These are phyloP conservation scores for Aureobasidium sp. DNA, from an alignment of 2,329 filamentous ascomycete species.

Conservation along the genomic window DNA sequence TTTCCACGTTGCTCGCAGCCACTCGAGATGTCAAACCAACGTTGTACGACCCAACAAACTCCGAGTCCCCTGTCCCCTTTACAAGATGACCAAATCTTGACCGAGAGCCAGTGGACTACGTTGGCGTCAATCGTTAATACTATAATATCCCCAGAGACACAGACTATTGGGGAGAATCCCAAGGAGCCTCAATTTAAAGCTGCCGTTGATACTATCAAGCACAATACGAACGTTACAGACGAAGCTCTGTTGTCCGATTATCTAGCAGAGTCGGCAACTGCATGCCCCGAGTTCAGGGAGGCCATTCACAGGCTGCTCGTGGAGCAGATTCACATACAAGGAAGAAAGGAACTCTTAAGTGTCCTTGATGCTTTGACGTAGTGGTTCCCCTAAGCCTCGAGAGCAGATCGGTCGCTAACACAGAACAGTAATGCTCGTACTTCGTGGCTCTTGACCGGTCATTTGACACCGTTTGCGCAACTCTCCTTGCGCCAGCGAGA, in stretches of 20 bases:
- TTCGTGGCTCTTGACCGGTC: conserved; percentile 60
- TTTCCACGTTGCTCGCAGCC: conserved; percentile 6
- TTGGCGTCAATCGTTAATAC: conserved; percentile 52
- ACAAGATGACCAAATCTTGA: conserved; percentile 42
- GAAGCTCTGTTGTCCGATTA: conserved; percentile 25
- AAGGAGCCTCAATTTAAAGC: conserved; percentile 24
- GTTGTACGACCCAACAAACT: conserved; percentile 11
- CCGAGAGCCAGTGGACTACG: conserved; percentile 51
- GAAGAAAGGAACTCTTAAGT: conserved; percentile 40
- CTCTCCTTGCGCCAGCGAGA: conserved; percentile 56
- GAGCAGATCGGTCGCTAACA: background rate
- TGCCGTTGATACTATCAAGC: conserved; percentile 35
- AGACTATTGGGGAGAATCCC: background rate
- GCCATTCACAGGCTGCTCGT: conserved; percentile 44
- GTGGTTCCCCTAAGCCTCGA: background rate
- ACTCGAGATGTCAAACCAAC: conserved; percentile 10
- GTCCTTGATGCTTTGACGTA: conserved; percentile 4
- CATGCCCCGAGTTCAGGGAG: conserved; percentile 48
- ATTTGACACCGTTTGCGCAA: conserved; percentile 53
- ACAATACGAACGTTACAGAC: conserved; percentile 35
- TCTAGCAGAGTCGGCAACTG: conserved; percentile 29
- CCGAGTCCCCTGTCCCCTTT: conserved; percentile 39
- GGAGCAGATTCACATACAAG: conserved; percentile 42
- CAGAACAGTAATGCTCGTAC: conserved; percentile 50
- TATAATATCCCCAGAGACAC: conserved; percentile 45